A percentile compares a stretch with the other conserved stretches of the same genome.
Evolutionary conservation across 2,329 filamentous ascomycete genomes (phyloP).

Genomic region (Phyllosticta paracitricarpa): DNA sequence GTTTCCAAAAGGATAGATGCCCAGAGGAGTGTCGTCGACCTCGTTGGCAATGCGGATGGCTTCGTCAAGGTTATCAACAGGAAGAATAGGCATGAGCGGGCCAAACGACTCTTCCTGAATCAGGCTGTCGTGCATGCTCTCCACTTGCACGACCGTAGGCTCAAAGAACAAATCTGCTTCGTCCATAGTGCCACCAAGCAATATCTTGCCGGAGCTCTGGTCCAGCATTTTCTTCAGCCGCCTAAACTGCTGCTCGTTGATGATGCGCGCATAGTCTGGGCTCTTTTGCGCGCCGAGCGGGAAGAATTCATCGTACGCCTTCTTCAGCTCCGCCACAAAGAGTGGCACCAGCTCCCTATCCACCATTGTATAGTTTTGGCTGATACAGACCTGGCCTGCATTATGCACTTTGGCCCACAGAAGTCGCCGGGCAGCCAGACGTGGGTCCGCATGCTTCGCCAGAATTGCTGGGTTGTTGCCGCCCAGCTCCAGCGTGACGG

Average conservation of each 20-base stretch:
- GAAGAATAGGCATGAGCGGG: constrained; percentile 75
- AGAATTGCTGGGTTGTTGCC: constrained; percentile 88
- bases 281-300: constrained; percentile 72
- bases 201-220: constrained; percentile 67
- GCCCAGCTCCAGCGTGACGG: constrained; percentile 80
- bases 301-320: constrained; percentile 65
- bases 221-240: constrained; percentile 91
- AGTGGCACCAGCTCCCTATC: constrained; percentile 61
- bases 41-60: constrained; percentile 74
- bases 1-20: constrained; percentile 75
- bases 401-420: constrained; percentile 84
- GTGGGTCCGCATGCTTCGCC: constrained; percentile 70
- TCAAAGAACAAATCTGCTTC: constrained; percentile 75
- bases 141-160: constrained; percentile 81
- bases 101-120: constrained; percentile 83
- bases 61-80: constrained; percentile 70
- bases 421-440: constrained; percentile 71
- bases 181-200: constrained; percentile 78
- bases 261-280: constrained; percentile 67
- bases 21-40: constrained; percentile 73
- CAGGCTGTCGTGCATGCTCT: constrained; percentile 64
- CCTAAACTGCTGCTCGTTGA: constrained; percentile 69
- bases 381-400: constrained; percentile 84
- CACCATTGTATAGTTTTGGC: constrained; percentile 84
- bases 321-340: constrained; percentile 67